Conservation (phyloP, 2,329 filamentous ascomycete species). For the Microsporum ferrugineum region DNA sequence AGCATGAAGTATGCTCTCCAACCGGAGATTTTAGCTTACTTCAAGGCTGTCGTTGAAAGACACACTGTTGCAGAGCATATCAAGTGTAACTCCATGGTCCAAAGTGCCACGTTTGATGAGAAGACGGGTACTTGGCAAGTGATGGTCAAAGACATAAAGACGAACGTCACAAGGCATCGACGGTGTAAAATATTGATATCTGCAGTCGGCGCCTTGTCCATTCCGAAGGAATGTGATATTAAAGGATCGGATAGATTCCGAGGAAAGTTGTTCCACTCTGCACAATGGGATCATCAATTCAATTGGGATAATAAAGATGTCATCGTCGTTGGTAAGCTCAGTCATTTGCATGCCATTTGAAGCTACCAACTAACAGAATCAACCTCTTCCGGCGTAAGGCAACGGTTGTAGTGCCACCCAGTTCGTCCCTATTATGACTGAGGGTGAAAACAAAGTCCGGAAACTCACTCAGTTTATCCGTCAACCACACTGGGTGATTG, state of each 20-base stretch:
- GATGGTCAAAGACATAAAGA: slow-evolving; percentile 17
- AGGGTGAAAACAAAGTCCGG: slow-evolving; percentile 25
- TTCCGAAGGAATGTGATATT: slow-evolving; percentile 21
- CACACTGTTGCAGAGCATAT: slow-evolving; percentile 18
- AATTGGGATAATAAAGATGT: slow-evolving; percentile 30
- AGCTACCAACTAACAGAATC: not conserved
- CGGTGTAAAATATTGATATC: slow-evolving; percentile 22
- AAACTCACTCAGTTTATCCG: slow-evolving; percentile 40
- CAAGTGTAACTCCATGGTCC: slow-evolving; percentile 16
- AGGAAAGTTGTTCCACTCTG: slow-evolving; percentile 32
- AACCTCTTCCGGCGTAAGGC: slow-evolving; percentile 17
- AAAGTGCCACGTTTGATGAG: slow-evolving; percentile 15
- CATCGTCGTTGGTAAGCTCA: slow-evolving; percentile 24
- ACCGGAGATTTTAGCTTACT: slow-evolving; percentile 27
- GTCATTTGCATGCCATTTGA: not conserved
- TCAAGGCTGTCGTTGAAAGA: slow-evolving; percentile 15
- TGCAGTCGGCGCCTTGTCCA: slow-evolving; percentile 22
- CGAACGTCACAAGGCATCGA: slow-evolving; percentile 14
- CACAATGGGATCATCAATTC: slow-evolving; percentile 32
- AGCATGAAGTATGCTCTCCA: slow-evolving; percentile 26
- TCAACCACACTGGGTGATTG: slow-evolving; percentile 41
- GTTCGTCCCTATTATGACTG: slow-evolving; percentile 37
- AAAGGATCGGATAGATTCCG: slow-evolving; percentile 23
- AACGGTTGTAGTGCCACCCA: slow-evolving; percentile 41
- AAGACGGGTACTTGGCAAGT: slow-evolving; percentile 21